phyloP scores from a whole-genome alignment of 2,329 filamentous ascomycete species.

The Fusarium brevicatenulatum region DNA sequence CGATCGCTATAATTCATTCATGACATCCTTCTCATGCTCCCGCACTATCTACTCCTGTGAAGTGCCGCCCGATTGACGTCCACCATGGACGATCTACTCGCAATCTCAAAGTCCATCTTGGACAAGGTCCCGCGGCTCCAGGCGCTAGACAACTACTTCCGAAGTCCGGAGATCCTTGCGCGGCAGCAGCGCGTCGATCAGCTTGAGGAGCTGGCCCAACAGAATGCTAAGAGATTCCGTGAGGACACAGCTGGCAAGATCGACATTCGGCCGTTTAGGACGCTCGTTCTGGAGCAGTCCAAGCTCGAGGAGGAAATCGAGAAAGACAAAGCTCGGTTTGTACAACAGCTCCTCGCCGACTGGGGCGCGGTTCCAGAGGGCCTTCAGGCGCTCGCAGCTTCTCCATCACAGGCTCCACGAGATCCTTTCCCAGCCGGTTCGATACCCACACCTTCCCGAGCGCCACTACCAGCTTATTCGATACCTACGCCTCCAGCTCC shows the following conservation, averaged over 20 bases:
- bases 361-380: background rate
- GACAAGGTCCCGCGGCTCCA: conserved; percentile 33
- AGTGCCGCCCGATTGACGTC: background rate
- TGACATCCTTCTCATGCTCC: background rate
- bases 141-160: conserved; percentile 34
- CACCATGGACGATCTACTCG: background rate
- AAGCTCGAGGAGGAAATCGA: background rate
- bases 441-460: background rate
- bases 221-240: background rate
- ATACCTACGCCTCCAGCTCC: background rate
- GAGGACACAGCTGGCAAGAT: conserved; percentile 1
- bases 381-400: background rate
- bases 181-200: background rate
- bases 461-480: background rate
- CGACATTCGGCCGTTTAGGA: background rate
- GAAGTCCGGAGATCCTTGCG: background rate
- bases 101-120: background rate
- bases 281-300: background rate
- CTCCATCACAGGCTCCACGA: background rate
- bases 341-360: background rate
- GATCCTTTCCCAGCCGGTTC: background rate
- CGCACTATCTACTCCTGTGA: background rate
- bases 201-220: background rate
- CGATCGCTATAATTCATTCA: background rate
- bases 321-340: background rate